Conservation (phyloP, 768 basidiomycete species). For the Hygrophoropsis aurantiaca region DNA sequence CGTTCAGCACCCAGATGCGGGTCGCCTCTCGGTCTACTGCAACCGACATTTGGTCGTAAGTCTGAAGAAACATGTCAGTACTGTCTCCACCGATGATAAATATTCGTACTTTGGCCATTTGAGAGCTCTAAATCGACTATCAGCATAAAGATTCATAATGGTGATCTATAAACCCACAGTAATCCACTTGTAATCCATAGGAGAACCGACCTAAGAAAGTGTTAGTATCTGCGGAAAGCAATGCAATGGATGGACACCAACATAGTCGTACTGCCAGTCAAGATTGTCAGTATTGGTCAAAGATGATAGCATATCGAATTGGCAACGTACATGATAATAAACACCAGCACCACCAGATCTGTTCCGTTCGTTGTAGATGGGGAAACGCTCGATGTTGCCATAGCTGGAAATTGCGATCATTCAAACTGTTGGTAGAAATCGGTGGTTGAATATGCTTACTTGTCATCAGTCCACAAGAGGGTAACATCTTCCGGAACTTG, state of each 20-base stretch:
- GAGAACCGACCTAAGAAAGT: constrained; percentile 52
- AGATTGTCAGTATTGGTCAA: constrained; percentile 2
- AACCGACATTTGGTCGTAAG: constrained; percentile 69
- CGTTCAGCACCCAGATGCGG: constrained; percentile 70
- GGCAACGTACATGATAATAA: constrained; percentile 57
- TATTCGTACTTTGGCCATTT: constrained; percentile 46
- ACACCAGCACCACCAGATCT: constrained; percentile 69
- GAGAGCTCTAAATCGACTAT: constrained; percentile 40
- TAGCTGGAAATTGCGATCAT: constrained; percentile 52
- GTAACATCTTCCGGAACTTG: constrained; percentile 64
- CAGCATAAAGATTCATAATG: not conserved
- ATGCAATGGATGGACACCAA: not conserved
- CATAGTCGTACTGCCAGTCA: constrained; percentile 13
- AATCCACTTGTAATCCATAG: constrained; percentile 74
- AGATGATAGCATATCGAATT: not conserved
- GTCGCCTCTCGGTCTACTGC: constrained; percentile 59
- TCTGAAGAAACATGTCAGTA: constrained; percentile 27
- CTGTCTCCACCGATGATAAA: not conserved
- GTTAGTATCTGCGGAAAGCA: too few species aligned
- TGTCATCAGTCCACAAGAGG: constrained; percentile 72
- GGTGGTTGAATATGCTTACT: constrained; percentile 47
- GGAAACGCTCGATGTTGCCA: constrained; percentile 69
- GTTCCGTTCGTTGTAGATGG: constrained; percentile 50
- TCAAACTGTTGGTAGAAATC: too few species aligned
- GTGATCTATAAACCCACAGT: constrained; percentile 34